Percentiles rank a stretch among this genome's conserved stretches.
Evolutionary conservation across 768 basidiomycete species (phyloP).

Genomic region (Mycena vulgaris): DNA sequence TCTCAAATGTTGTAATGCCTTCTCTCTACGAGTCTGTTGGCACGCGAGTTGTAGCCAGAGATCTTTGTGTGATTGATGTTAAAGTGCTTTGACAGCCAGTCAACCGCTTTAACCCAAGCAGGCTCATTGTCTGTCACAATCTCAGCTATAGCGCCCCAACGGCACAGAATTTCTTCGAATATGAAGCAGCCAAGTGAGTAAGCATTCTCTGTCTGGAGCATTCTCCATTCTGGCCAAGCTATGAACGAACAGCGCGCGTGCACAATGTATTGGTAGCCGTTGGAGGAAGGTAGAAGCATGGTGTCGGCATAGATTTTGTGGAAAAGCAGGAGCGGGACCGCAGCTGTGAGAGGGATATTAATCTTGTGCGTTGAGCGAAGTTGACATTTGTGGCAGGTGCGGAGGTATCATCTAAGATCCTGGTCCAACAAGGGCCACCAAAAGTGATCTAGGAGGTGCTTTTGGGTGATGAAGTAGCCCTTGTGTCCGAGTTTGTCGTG

Average conservation of each 20-base stretch:
- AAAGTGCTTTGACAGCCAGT: slow-evolving; percentile 10
- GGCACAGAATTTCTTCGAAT: no score
- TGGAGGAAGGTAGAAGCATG: neutral
- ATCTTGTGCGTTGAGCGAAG: no score
- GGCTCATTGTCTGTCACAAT: slow-evolving; percentile 41
- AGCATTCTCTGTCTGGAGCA: no score
- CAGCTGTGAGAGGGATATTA: neutral
- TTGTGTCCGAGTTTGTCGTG: neutral
- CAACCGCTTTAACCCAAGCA: slow-evolving; percentile 24
- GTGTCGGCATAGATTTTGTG: neutral
- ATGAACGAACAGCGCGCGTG: neutral
- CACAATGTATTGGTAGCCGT: neutral
- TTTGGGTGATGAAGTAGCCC: neutral
- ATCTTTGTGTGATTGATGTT: neutral
- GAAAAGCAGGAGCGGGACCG: neutral
- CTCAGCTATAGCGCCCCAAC: slow-evolving; percentile 30
- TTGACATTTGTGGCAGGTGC: neutral
- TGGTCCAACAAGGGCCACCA: neutral
- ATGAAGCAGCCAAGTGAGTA: no score
- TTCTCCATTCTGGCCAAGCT: no score
- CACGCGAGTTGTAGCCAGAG: neutral
- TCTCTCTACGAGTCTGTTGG: neutral
- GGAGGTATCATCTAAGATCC: neutral
- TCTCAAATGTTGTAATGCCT: neutral
- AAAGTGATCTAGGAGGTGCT: neutral